Evolutionary conservation across 306 rosid species (phyloP), one percentile per base, ranked within the genome.

Genomic region (Ziziphus jujuba): DNA sequence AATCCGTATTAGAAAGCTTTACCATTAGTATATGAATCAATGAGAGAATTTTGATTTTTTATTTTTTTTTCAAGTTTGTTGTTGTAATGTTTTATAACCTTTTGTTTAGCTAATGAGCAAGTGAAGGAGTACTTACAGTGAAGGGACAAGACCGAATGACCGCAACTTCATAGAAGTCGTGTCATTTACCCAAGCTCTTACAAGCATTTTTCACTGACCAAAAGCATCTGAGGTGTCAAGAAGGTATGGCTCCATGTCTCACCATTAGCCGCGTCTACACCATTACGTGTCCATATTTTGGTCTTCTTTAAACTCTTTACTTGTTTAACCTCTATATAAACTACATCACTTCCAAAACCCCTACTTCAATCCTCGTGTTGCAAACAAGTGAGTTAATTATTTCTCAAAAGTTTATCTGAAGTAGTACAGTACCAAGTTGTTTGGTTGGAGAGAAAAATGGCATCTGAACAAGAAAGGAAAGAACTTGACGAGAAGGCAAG

Each of bases 401-500:
- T 21, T 2, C n/a, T n/a, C 20, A 6, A 9, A 43, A n/a, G 9
- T 11, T 50, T 16, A 10, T 43, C 31, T 36, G 12, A 43, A 25
- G 45, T 43, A 23, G 36, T 40, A 5, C 1, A 0, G 0, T 17
- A 17, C 54, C 2, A 44, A 8, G 14, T 44, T 14, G 54, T n/a
- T 49, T 14, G 22, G n/a, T 14, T n/a, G 22, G 23, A 7, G 15
- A 40, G 15, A 34, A 72, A 9, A 68, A 89, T 91, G 95, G 80
- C 95, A 23, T 78, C 89, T 6, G 22, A 53, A 14, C 82, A 89
- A 67, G 50, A 62, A 50, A 80, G 84, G 2, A 59, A 64, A 36
- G 89, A 84, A 44, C 89, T 92, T 22, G 92, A 89, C 24, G 72
- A 75, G 17, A 83, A 23, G 65, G 95, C 90, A n/a, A 85, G 61